Evolutionary conservation across 2,329 filamentous ascomycete species (phyloP).

Genomic region (Alternaria burnsii): DNA sequence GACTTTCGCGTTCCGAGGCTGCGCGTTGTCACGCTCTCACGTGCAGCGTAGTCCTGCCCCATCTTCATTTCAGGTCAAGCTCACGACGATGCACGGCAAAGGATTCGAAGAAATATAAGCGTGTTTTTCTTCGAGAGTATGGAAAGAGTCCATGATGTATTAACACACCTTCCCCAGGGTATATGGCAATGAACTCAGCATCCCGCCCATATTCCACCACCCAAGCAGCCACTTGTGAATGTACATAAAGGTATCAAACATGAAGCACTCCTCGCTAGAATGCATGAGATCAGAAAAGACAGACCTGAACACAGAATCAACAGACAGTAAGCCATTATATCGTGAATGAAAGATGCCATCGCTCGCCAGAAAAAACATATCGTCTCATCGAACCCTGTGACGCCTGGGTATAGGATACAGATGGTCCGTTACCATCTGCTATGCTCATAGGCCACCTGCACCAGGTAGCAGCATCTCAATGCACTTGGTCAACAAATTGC

Average conservation of each 20-base stretch:
- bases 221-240: conserved; percentile 12
- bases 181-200: conserved; percentile 22
- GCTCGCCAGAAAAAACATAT: neutral
- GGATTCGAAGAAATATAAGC: neutral
- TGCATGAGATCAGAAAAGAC: conserved; percentile 19
- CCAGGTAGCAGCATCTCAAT: conserved; percentile 66
- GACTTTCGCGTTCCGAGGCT: neutral
- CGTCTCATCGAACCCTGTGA: neutral
- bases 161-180: conserved; percentile 21
- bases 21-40: conserved; percentile 26
- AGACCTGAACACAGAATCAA: conserved; percentile 5
- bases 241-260: conserved; percentile 18
- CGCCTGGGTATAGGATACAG: conserved; percentile 2
- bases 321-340: conserved; percentile 15
- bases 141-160: conserved; percentile 8
- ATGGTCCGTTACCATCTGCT: neutral
- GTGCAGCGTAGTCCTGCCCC: neutral
- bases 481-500: conserved; percentile 80
- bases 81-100: neutral
- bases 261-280: conserved; percentile 22
- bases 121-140: neutral
- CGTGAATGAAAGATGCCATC: conserved; percentile 17
- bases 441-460: conserved; percentile 20
- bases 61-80: neutral
- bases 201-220: conserved; percentile 3